Evolutionary conservation across 352 stramenopile species (phyloP), one percentile per base, ranked within the genome.

Genomic region (Thraustotheca clavata): DNA sequence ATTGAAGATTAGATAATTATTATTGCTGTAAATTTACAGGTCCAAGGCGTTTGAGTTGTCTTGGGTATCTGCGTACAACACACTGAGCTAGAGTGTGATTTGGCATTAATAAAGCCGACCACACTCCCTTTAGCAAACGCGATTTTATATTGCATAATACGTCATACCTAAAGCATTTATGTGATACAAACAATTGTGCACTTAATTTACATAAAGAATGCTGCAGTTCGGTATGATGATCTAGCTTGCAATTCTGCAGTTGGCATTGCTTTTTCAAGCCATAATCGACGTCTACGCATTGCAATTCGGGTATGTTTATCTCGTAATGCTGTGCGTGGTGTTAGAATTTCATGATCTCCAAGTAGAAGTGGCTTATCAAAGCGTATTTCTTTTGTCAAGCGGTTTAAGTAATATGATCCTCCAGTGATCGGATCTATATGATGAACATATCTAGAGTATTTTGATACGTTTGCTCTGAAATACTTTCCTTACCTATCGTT

Each of bases 341-440:
- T 65, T 22, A 26, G 35, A 27, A 65, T 65, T 36, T 65, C 57
- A 3, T 54, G 57, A n/a, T 54, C 35, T 6, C 57, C 57, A n/a
- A 65, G 57, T 32, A 65, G 27, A 20, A 41, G 12, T 14, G 57
- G 57, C 32, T 65, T 65, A 16, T 43, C 31, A 1, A 88, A 73
- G 29, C 73, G 60, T 16, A 88, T 43, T 11, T 68, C 43, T 2
- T 67, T 71, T 11, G 60, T 75, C 8, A 72, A 24, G 0, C 32
- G 73, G 55, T 90, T 76, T 7, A 76, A 68, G 39, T 86, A 90
- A 68, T 88, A 90, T 50, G 71, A 86, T n/a, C 83, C 62, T 0
- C 36, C 59, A 8, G 81, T 88, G 7, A 70, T 48, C 1, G 68
- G 24, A 50, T 90, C 81, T 8, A 81, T 43, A 43, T 77, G 60